Base-by-base conservation (phyloP, 495 filamentous ascomycete genomes). In the Apiosordaria backusii region DNA sequence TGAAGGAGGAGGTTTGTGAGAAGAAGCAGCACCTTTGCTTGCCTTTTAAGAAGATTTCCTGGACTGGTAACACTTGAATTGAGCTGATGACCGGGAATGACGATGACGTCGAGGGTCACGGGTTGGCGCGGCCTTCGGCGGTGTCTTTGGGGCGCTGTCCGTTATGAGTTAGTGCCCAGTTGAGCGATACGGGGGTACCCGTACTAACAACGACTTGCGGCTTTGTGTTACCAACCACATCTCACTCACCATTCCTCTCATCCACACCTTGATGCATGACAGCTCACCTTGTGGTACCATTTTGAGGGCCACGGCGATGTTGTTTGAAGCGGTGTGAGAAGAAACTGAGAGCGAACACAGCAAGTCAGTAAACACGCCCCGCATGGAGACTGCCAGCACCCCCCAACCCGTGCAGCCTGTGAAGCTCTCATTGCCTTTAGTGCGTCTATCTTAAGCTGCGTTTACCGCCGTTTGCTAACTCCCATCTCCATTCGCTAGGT, bases 371-470 rank as follows among this genome's bases (percentile, higher is more conserved):
- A 67, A 62, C 29, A 24, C 22, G 67, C 62, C 64, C 72, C 62
- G 19, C 19, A 76, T 75, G 74, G 70, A 70, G 63, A 64, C 70
- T 60, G 58, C 67, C 53, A 64, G 61, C 57, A 52, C 66, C 52
- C 64, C 75, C 65, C 70, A 68, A 75, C 78, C 84, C 26, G 29
- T 57, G 57, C 82, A 84, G 75, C 89, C 91, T 67, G 92, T 97
- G 78, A 97, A 95, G 84, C 83, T 99, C 67, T 97, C 95, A 50
- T 82, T 99, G 69, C 94, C 95, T 61, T 83, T 99, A 68, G 93
- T 93, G 84, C 71, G 84, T 72, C 23, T 35, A 29, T 45, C 35
- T 45, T 45, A 50, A 27, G 18, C 21, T 52, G 29, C 21, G 40
- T 45, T 21, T 25, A 21, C 35, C n/a, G 25, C 9, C 50, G 16